Evolutionary conservation across 2,329 filamentous ascomycete species (phyloP).

Genomic region (Clonostachys rosea): DNA sequence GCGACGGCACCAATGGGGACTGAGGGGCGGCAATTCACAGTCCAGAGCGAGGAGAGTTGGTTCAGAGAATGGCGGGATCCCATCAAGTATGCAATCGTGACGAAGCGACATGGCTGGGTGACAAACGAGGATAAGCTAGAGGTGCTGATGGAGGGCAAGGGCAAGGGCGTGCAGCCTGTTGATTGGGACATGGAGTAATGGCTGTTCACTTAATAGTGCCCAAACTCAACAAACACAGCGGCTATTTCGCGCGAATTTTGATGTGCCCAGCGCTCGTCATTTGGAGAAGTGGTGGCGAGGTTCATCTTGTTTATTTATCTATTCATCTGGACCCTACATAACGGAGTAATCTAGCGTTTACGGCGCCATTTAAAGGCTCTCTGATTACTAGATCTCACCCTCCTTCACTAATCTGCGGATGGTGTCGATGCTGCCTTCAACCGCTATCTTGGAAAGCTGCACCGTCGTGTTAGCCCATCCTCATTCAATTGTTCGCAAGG

Average conservation of each 20-base stretch:
- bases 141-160: conserved; percentile 43
- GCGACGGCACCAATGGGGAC: conserved; percentile 41
- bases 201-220: no score
- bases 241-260: no score
- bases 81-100: conserved; percentile 37
- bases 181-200: conserved; percentile 36
- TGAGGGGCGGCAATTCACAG: conserved; percentile 34
- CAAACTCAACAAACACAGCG: no score
- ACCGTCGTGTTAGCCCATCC: not conserved
- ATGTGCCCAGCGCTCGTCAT: no score
- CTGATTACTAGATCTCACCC: not conserved
- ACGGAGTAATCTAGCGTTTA: no score
- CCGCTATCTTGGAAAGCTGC: conserved; percentile 8
- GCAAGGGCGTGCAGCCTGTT: conserved; percentile 23
- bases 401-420: conserved; percentile 6
- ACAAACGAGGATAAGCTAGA: conserved; percentile 50
- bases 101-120: conserved; percentile 32
- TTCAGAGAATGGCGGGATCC: conserved; percentile 34
- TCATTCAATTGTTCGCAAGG: not conserved
- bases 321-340: no score
- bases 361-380: no score
- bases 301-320: no score
- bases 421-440: conserved; percentile 9
- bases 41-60: conserved; percentile 54
- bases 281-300: no score